A percentile compares a stretch with the other conserved stretches of the same genome.
Conservation (phyloP, 2,329 filamentous ascomycete species). For the Incumbomyces lentus region DNA sequence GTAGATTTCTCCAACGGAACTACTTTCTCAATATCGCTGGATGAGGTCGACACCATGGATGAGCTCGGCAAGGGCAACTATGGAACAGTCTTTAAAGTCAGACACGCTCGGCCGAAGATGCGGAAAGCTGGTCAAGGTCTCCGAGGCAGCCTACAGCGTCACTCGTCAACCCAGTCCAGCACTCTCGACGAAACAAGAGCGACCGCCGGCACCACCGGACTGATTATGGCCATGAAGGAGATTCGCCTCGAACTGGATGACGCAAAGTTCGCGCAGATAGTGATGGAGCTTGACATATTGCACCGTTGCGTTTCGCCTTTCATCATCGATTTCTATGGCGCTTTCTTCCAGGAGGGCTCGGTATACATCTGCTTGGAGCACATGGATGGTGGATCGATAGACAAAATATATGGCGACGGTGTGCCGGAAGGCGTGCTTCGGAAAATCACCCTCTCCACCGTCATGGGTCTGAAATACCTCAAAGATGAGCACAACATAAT, state of each 20-base stretch:
- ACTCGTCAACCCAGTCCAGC: constrained; percentile 19
- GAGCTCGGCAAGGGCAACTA: constrained; percentile 98
- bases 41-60: constrained; percentile 86
- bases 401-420: constrained; percentile 86
- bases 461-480: constrained; percentile 80
- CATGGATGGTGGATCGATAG: constrained; percentile 97
- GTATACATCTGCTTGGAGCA: constrained; percentile 99
- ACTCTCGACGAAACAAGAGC: constrained; percentile 20
- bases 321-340: constrained; percentile 97
- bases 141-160: constrained; percentile 46
- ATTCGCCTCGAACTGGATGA: constrained; percentile 92
- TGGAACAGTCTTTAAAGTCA: constrained; percentile 93
- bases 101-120: constrained; percentile 63
- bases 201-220: constrained; percentile 48
- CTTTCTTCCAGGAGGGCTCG: constrained; percentile 96
- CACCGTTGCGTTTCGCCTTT: constrained; percentile 91
- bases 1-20: constrained; percentile 87
- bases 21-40: constrained; percentile 85
- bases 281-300: constrained; percentile 93
- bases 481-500: constrained; percentile 99
- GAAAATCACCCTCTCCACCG: constrained; percentile 82
- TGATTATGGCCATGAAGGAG: constrained; percentile 98
- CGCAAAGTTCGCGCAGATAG: constrained; percentile 89
- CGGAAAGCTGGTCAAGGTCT: constrained; percentile 50
- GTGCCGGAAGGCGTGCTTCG: constrained; percentile 78